Base-by-base conservation (phyloP, 345 rosid species). In the Capsella bursapastoris region DNA sequence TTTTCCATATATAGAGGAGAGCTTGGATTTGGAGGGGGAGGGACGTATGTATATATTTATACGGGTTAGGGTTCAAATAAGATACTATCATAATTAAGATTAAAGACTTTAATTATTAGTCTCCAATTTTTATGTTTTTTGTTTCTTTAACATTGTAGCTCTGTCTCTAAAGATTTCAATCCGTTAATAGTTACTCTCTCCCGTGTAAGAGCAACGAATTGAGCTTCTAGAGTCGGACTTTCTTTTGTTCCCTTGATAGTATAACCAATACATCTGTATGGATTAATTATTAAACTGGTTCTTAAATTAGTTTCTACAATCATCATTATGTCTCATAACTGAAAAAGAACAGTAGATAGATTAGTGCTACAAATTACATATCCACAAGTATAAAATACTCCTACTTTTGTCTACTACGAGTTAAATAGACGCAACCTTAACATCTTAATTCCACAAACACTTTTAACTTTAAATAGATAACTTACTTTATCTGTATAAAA, bases 41-140 rank as follows among this genome's bases (percentile, higher is more conserved):
- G 52, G 45, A 1, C 29, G 8, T 65, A n/a, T 67, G 49, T 59
- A 41, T 75, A 74, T 74, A 56, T 66, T 14, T 67, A 68, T 59
- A 75, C 64, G 14, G 49, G 61, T 43, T 61, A 22, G 58, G 16
- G 13, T 50, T 58, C 12, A 12, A 60, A 63, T 52, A 72, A 62
- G 22, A 45, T 41, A 29, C 40, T 10, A 59, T 47, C 44, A 15
- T 52, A 22, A 31, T 4, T 4, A 67, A 50, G 16, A 50, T 62
- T 22, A 31, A 67, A 50, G 16, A 50, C 68, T 22, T 37, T 28
- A 67, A 58, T 29, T 50, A 40, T 29, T 22, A 22, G 8, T 40
- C 15, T 66, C 50, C 51, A 34, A 55, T 1, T 4, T 49, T 28
- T 44, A 1, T 52, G 32, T 7, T 16, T n/a, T 35, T 22, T 3